Evolutionary conservation across 805 yeast genomes (phyloP).

Genomic region (Myxozyma neotropica): DNA sequence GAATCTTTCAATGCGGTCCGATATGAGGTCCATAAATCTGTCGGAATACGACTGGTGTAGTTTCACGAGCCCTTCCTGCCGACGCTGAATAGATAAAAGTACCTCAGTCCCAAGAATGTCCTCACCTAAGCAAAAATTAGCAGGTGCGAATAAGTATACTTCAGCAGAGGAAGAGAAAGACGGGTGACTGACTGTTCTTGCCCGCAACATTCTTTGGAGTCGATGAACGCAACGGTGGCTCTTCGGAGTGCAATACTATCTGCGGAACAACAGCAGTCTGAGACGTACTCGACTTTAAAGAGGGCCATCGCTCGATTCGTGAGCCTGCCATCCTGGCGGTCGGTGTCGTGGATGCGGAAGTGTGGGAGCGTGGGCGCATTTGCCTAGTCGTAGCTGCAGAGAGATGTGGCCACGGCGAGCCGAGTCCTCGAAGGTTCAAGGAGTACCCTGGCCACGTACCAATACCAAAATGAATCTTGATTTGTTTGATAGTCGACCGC

Average conservation of each 20-base stretch:
- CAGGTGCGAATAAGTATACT: too few species aligned
- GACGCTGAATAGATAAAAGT: neutral
- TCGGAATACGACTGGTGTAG: neutral
- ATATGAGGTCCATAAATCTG: neutral
- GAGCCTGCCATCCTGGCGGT: neutral
- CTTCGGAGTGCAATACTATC: neutral
- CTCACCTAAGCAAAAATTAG: neutral
- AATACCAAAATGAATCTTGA: neutral
- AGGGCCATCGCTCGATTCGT: constrained; percentile 3
- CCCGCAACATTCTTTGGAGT: constrained; percentile 5
- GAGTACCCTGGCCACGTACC: constrained; percentile 9
- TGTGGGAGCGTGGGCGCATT: neutral
- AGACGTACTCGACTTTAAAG: neutral
- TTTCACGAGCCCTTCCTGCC: neutral
- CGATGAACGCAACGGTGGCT: neutral
- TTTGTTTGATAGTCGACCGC: neutral
- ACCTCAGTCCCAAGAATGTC: neutral
- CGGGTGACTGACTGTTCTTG: constrained; percentile 2
- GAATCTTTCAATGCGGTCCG: neutral
- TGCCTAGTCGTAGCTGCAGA: too few species aligned
- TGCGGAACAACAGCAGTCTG: neutral
- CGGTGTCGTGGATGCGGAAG: neutral
- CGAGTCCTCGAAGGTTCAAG: constrained; percentile 9
- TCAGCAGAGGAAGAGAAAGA: neutral
- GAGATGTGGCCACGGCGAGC: constrained; percentile 6